Evolutionary conservation across 2,329 filamentous ascomycete species (phyloP).

Genomic region (Diaporthe amygdali): DNA sequence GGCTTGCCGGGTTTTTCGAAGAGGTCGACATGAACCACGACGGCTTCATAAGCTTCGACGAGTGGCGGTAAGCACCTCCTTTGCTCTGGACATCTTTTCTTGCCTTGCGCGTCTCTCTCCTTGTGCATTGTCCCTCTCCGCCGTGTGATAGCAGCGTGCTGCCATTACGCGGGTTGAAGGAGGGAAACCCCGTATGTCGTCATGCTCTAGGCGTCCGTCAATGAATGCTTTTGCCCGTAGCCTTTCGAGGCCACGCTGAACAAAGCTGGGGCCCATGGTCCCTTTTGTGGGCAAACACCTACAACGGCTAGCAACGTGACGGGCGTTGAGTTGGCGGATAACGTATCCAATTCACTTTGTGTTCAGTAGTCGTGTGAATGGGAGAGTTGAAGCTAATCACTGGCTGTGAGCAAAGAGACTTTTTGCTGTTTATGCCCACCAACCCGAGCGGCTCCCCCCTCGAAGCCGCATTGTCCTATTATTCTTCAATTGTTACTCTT

Average conservation of each 20-base stretch:
- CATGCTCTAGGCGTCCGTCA: neutral
- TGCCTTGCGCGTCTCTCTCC: neutral
- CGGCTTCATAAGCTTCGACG: constrained; percentile 85
- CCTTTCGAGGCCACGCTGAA: neutral
- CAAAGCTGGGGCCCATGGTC: neutral
- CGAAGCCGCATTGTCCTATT: constrained; percentile 86
- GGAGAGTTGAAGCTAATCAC: neutral
- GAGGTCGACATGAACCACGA: constrained; percentile 91
- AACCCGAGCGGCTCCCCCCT: constrained; percentile 68
- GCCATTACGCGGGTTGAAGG: neutral
- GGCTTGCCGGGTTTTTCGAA: constrained; percentile 83
- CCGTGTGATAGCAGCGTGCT: neutral
- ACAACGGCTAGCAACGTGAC: neutral
- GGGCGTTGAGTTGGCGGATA: neutral
- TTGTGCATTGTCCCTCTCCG: neutral
- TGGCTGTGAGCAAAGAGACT: constrained; percentile 66
- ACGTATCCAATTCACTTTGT: neutral
- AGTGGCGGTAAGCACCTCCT: constrained; percentile 82
- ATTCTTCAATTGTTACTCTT: constrained; percentile 85
- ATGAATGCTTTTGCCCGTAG: neutral
- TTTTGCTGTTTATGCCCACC: constrained; percentile 84
- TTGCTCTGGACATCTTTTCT: constrained; percentile 20
- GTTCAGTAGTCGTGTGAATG: neutral
- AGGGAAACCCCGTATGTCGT: neutral
- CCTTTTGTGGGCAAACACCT: neutral